Evolutionary conservation across 768 basidiomycete species (phyloP).

Genomic region (Mycena pura): DNA sequence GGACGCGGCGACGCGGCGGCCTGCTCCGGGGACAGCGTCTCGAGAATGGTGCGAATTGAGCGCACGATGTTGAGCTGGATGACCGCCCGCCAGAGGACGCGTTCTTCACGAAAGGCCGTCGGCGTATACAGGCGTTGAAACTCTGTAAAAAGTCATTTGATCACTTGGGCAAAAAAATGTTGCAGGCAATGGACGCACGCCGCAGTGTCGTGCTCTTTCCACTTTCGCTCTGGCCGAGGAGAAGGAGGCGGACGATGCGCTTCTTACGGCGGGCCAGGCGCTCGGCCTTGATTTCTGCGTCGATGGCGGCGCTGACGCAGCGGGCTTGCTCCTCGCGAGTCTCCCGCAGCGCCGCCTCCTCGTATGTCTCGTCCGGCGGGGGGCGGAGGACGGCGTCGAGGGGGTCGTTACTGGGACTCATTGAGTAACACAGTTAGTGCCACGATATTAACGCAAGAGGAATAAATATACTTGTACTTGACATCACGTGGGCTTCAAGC

Average conservation of each 20-base stretch:
- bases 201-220: constrained; percentile 77
- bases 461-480: too few relatives aligned
- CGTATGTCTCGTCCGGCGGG: constrained; percentile 61
- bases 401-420: too few relatives aligned
- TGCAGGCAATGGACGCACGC: constrained; percentile 66
- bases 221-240: constrained; percentile 85
- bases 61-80: constrained; percentile 86
- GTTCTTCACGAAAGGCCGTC: constrained; percentile 75
- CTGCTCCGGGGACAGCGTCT: constrained; percentile 44
- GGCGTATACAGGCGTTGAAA: constrained; percentile 81
- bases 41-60: constrained; percentile 76
- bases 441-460: too few relatives aligned
- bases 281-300: constrained; percentile 70
- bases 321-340: constrained; percentile 62
- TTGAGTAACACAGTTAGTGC: too few relatives aligned
- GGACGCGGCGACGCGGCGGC: constrained; percentile 40
- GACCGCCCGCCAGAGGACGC: constrained; percentile 81
- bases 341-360: constrained; percentile 51
- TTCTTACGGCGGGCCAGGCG: constrained; percentile 69
- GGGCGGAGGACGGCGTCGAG: constrained; percentile 62
- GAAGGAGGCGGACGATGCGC: constrained; percentile 71
- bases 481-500: too few relatives aligned
- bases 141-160: constrained; percentile 48
- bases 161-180: neutral
- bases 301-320: constrained; percentile 62